Conservation (phyloP, 106 monocot species). For the Vanilla planifolia region DNA sequence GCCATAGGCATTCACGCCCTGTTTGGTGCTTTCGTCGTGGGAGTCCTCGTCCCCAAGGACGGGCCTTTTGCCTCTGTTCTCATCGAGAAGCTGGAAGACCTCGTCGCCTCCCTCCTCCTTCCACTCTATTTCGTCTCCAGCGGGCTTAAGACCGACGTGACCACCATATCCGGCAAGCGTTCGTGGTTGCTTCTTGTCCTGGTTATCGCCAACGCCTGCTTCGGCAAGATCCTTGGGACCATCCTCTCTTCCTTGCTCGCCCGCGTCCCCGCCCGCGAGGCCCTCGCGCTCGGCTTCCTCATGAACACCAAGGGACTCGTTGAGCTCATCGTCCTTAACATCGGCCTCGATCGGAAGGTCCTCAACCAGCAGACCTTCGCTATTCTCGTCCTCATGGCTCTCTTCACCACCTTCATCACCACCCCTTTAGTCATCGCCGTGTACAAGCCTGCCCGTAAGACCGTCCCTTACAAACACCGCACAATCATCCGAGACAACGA, state of each 20-base stretch:
- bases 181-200: conserved; percentile 39
- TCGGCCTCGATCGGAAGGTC: conserved; percentile 31
- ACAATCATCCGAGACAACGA: conserved; percentile 14
- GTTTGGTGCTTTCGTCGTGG: conserved; percentile 34
- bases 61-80: conserved; percentile 28
- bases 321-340: conserved; percentile 48
- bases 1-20: conserved; percentile 39
- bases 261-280: conserved; percentile 18
- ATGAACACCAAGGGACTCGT: conserved; percentile 48
- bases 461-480: conserved; percentile 25
- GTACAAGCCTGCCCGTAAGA: conserved; percentile 28
- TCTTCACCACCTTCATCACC: conserved; percentile 43
- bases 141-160: conserved; percentile 32
- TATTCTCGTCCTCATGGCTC: conserved; percentile 39
- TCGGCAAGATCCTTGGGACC: conserved; percentile 29
- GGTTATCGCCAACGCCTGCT: conserved; percentile 29
- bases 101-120: conserved; percentile 25
- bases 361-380: conserved; percentile 35
- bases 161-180: conserved; percentile 21
- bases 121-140: conserved; percentile 46
- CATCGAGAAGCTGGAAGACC: conserved; percentile 36
- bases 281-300: conserved; percentile 28
- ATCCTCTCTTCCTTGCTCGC: conserved; percentile 7
- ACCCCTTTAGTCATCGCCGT: conserved; percentile 27
- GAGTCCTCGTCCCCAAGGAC: conserved; percentile 36